A percentile compares a stretch with the other conserved stretches of the same genome.
phyloP scores from a whole-genome alignment of 2,329 filamentous ascomycete genomes.

The Eutypella sp. region DNA sequence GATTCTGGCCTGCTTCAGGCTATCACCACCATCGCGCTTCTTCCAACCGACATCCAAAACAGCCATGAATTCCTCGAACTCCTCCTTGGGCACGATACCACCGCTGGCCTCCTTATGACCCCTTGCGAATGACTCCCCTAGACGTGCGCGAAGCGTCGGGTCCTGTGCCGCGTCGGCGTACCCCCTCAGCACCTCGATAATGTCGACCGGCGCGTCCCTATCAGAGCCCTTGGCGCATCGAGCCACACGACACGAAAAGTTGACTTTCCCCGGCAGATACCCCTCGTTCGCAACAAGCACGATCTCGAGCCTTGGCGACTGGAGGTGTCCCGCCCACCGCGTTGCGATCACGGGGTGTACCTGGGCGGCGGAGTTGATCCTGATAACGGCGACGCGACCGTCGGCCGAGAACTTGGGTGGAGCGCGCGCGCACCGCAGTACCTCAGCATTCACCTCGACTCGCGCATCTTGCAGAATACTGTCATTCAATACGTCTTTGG shows the following conservation, averaged over 20 bases:
- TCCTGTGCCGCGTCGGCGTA: conserved; percentile 41
- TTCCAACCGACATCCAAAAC: conserved; percentile 55
- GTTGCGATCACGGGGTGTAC: conserved; percentile 65
- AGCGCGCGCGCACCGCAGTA: conserved; percentile 55
- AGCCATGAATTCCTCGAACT: conserved; percentile 61
- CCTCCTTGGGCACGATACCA: conserved; percentile 53
- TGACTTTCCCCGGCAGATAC: conserved; percentile 57
- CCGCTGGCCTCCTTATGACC: conserved; percentile 66
- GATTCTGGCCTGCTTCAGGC: conserved; percentile 29
- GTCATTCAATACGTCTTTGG: conserved; percentile 46
- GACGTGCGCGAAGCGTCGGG: conserved; percentile 35
- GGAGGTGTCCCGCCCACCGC: conserved; percentile 58
- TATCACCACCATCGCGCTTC: conserved; percentile 34
- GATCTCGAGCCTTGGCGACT: conserved; percentile 55
- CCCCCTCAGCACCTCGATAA: conserved; percentile 52
- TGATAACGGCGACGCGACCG: conserved; percentile 56
- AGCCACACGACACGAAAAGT: conserved; percentile 62
- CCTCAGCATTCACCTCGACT: conserved; percentile 55
- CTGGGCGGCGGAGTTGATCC: conserved; percentile 56
- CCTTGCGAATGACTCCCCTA: conserved; percentile 60
- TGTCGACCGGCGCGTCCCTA: conserved; percentile 48
- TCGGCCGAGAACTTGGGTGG: conserved; percentile 61
- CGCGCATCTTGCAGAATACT: conserved; percentile 47
- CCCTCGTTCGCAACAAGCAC: conserved; percentile 64
- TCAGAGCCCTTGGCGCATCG: conserved; percentile 48